Evolutionary conservation across 345 rosid species (phyloP).

Genomic region (Brassica carinata): DNA sequence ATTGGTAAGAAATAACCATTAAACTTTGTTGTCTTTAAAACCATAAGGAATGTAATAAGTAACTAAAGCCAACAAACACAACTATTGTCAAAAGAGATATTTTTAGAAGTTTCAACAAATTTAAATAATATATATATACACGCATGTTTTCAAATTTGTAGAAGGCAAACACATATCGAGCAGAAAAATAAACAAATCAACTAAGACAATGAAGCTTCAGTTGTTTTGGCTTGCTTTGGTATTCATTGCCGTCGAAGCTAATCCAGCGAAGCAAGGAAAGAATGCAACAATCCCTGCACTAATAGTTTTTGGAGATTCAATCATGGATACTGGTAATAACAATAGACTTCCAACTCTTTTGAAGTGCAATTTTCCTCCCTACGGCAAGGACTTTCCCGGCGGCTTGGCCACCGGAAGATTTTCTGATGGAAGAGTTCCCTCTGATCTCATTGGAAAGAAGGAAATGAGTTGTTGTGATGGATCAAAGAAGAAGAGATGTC

Average conservation of each 20-base stretch:
- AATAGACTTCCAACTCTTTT: conserved; percentile 2
- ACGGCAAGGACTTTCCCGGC: too few relatives aligned
- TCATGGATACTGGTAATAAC: conserved; percentile 29
- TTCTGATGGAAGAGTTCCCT: too few relatives aligned
- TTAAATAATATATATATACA: neutral
- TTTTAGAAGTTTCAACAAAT: conserved; percentile 20
- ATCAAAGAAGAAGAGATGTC: too few relatives aligned
- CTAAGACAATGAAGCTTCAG: conserved; percentile 18
- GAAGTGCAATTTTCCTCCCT: too few relatives aligned
- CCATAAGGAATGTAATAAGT: neutral
- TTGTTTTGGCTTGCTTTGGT: neutral
- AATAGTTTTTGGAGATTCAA: too few relatives aligned
- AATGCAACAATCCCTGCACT: conserved; percentile 7
- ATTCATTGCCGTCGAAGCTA: neutral
- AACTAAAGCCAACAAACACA: neutral
- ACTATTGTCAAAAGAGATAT: neutral
- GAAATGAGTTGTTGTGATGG: too few relatives aligned
- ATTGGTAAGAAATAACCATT: neutral
- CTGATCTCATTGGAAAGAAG: too few relatives aligned
- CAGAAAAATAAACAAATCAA: neutral
- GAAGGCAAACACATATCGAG: neutral
- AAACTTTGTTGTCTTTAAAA: conserved; percentile 1
- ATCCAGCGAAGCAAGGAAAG: neutral
- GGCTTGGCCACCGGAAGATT: too few relatives aligned
- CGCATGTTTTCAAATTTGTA: neutral